Base-by-base conservation (phyloP, 495 filamentous ascomycete genomes). In the Neurospora sp. region DNA sequence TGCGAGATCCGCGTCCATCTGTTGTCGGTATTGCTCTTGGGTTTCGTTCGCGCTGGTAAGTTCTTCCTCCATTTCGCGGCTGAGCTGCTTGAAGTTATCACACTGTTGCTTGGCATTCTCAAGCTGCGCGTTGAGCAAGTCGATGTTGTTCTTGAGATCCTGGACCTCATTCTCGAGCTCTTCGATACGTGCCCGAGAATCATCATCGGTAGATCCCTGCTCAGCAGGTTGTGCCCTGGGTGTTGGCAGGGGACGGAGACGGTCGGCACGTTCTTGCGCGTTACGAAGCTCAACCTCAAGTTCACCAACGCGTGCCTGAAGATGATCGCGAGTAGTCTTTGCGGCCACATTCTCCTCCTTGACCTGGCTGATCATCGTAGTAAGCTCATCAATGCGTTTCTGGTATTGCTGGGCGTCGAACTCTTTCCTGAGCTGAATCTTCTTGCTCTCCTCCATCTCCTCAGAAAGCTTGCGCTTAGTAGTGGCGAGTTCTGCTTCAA, bases 11-110 rank as follows among this genome's bases (percentile, higher is more conserved):
- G 82, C 82, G 74, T 98, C 94, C 80, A 92, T 93, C 71, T 97
- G 93, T 76, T 93, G 88, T 14, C 90, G 90, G 77, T 93, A 97
- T 77, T 92, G 87, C n/a, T 96, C 94, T 65, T 95, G 89, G 0
- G 92, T 91, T 7, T 93, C 92, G 68, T 91, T 91, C 48, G 94
- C 84, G 69, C 88, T 92, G 39, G 92, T 86, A 38, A 98, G 84
- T 69, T 94, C 93, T 69, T 98, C 94, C 78, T 99, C 95, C n/a
- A 92, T 89, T 18, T 88, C 85, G 77, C 94, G 92, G 75, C 92
- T 93, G 78, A 98, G 94, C n/a, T 88, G 87, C 77, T 92, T 94
- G 84, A 96, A 97, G 74, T 92, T 90, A 78, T 97, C 94, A 39
- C 90, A 90, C 75, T 96, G 89, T 39, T 88, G 85, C 79, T 92